These are phyloP conservation scores for Crithidia thermophila DNA, from an alignment of 208 protist genomes.

Conservation along the genomic window DNA sequence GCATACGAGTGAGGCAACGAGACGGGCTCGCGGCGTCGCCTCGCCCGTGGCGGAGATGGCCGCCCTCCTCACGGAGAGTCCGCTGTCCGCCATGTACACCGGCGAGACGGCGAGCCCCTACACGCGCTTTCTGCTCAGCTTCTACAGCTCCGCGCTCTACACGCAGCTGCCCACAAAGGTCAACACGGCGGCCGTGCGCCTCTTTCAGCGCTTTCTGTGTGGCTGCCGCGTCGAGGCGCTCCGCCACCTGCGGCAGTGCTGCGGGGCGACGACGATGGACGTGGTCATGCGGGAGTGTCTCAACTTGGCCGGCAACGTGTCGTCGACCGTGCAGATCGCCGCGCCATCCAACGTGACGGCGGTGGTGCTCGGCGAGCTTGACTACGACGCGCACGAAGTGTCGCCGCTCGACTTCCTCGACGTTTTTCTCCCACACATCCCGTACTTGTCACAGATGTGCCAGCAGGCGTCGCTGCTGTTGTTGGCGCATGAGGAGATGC, in stretches of 20 bases:
- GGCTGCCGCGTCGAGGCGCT: slow-evolving; percentile 12
- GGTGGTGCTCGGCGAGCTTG: slow-evolving; percentile 19
- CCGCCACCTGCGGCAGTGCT: slow-evolving; percentile 5
- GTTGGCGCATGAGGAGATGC: slow-evolving; percentile 32
- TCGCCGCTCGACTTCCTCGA: slow-evolving; percentile 35
- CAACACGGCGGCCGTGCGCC: slow-evolving; percentile 19
- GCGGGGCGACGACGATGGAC: slow-evolving; percentile 20
- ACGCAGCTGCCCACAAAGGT: slow-evolving; percentile 16
- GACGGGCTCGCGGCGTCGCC: background rate
- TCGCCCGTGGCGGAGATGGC: background rate
- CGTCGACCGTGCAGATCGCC: slow-evolving; percentile 23
- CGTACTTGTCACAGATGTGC: slow-evolving; percentile 37
- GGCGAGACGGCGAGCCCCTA: slow-evolving; percentile 24
- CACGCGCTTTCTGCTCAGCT: slow-evolving; percentile 31
- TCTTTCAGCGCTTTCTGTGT: slow-evolving; percentile 36
- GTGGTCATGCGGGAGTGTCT: slow-evolving; percentile 36
- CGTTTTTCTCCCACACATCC: slow-evolving; percentile 23
- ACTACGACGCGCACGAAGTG: slow-evolving; percentile 41
- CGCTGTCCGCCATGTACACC: slow-evolving; percentile 18
- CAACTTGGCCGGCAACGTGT: slow-evolving; percentile 23
- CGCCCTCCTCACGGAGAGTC: slow-evolving; percentile 22
- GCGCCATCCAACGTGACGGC: slow-evolving; percentile 23
- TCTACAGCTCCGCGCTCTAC: slow-evolving; percentile 28
- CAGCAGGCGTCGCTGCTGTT: slow-evolving; percentile 34
- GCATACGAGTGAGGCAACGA: background rate